Evolutionary conservation across 768 basidiomycete genomes (phyloP), one percentile per base, ranked within the genome.

Genomic region (Collybia nuda): DNA sequence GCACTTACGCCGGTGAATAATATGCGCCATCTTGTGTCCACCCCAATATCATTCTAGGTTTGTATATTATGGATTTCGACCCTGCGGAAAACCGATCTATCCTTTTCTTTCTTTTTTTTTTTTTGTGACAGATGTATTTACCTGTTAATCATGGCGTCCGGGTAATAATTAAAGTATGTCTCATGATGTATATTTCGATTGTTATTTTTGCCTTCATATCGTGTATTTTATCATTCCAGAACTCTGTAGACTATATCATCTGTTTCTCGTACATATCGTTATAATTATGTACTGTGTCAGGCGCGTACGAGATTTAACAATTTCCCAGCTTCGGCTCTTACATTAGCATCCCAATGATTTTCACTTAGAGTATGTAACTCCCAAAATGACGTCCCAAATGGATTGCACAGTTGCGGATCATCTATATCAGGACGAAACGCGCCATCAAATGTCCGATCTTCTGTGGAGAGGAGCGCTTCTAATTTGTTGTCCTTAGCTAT

Each of bases 341-440:
- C 86, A 46, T 72, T 69, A 59, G 76, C 68, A 67, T 95, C 89
- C 63, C 76, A 80, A 65, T 91, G 85, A 26, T 71, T 72, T 56
- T 69, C 66, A 55, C 74, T 72, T 44, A 90, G 76, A 52, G 86
- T 67, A 54, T 86, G 71, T 49, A 95, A 68, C 71, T 99, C 97
- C 80, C 85, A 98, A 59, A 93, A 86, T 40, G 82, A 88, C 26
- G 91, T 86, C 42, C 85, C 89, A 62, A 96, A 92, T 29, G 92
- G 80, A 66, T 86, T 82, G 59, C 80, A 81, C 24, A 93, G 72
- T 60, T 92, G 86, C 42, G 94, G 94, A 69, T 98, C 95, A 60
- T 96, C 90, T 39, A 96, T 73, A 46, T 93, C 86, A 0, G 88
- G 79, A 22, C 86, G 80, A 67, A 95, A 97, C 23, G 90, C 75